Conservation (phyloP, 768 basidiomycete genomes). For the Lanmaoa pseudosensibilis region DNA sequence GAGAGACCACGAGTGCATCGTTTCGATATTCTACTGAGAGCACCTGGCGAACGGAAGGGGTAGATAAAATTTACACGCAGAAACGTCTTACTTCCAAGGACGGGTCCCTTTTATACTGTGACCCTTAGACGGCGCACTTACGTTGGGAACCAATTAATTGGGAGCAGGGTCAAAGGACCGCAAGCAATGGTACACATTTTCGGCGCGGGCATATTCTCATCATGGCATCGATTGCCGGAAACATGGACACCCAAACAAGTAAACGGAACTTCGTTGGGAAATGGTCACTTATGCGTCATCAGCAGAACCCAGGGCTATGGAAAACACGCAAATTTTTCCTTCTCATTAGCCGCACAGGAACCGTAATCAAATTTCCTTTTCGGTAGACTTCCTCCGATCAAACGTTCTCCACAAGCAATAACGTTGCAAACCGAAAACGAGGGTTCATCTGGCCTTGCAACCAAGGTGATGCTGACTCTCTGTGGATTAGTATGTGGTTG, state of each 20-base stretch:
- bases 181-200: neutral
- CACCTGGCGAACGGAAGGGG: constrained; percentile 7
- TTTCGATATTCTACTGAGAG: constrained; percentile 3
- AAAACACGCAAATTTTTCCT: too few species aligned
- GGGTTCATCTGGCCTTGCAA: too few species aligned
- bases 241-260: neutral
- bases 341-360: too few species aligned
- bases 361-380: too few species aligned
- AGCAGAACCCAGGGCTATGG: too few species aligned
- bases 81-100: neutral
- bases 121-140: neutral
- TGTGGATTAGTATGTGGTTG: too few species aligned
- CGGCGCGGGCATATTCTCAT: neutral
- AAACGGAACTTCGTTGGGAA: neutral
- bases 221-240: neutral
- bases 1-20: constrained; percentile 34
- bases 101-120: constrained; percentile 25
- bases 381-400: too few species aligned
- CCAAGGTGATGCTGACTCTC: too few species aligned
- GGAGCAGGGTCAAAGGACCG: constrained; percentile 9
- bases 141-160: neutral
- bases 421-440: too few species aligned
- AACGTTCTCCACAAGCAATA: too few species aligned
- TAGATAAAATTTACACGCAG: constrained; percentile 25
- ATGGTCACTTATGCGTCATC: neutral